Conservation (phyloP, 306 rosid species). For the Vachellia collinsii region DNA sequence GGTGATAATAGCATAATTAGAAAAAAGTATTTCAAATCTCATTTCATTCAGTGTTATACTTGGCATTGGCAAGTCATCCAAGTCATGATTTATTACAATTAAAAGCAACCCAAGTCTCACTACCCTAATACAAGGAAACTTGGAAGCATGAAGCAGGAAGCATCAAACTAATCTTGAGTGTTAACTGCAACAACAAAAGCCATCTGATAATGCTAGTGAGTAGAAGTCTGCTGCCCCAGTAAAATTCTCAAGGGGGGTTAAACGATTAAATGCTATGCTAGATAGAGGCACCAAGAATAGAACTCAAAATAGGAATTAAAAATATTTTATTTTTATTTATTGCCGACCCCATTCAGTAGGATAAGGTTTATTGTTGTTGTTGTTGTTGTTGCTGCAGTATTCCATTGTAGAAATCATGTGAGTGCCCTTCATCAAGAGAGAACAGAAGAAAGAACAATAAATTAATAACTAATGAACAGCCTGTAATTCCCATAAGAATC, state of each 20-base stretch:
- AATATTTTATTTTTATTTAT: no score
- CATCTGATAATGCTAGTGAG: constrained; percentile 4
- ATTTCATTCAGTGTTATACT: not conserved
- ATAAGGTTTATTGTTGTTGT: no score
- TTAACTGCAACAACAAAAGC: no score
- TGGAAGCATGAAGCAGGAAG: not conserved
- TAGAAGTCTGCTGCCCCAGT: not conserved
- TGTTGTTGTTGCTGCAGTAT: no score
- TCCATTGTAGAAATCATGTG: not conserved
- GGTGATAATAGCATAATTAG: not conserved
- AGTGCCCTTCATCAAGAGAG: constrained; percentile 1
- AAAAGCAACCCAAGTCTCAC: not conserved
- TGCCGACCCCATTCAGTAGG: no score
- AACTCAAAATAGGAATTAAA: no score
- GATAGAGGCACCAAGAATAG: no score
- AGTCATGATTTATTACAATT: not conserved
- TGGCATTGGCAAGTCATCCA: not conserved
- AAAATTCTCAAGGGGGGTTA: not conserved
- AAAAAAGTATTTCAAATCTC: not conserved
- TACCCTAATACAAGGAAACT: not conserved
- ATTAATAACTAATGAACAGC: constrained; percentile 25
- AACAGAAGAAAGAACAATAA: not conserved
- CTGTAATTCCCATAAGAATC: constrained; percentile 14
- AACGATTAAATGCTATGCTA: no score
- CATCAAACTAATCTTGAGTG: not conserved